These are phyloP conservation scores for Sugiyamaella lignohabitans DNA, from an alignment of 805 yeast genomes.

Conservation along the genomic window DNA sequence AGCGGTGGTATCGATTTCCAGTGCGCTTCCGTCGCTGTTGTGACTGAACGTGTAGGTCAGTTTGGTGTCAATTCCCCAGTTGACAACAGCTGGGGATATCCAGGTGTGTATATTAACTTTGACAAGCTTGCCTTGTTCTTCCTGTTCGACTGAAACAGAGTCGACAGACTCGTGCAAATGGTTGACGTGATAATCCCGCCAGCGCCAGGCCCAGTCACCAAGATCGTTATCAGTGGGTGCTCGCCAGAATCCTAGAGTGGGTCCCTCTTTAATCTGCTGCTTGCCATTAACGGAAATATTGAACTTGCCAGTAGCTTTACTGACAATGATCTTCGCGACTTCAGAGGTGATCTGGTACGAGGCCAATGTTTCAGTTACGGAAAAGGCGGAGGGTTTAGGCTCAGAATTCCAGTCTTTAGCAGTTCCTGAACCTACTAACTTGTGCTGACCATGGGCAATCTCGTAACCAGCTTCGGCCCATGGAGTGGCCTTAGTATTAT, in stretches of 20 bases:
- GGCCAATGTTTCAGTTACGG: conserved; percentile 2
- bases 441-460: conserved; percentile 28
- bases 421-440: background rate
- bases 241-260: conserved; percentile 26
- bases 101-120: conserved; percentile 14
- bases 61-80: conserved; percentile 27
- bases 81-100: conserved; percentile 25
- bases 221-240: conserved; percentile 32
- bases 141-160: conserved; percentile 2
- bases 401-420: background rate
- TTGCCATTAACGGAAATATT: conserved; percentile 10
- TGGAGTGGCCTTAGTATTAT: conserved; percentile 4
- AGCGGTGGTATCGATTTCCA: conserved; percentile 12
- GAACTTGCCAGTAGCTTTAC: conserved; percentile 12
- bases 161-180: conserved; percentile 17
- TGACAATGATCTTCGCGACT: background rate
- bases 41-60: conserved; percentile 11
- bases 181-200: conserved; percentile 29
- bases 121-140: background rate
- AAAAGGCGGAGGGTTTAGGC: background rate
- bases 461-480: conserved; percentile 25
- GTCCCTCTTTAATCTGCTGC: conserved; percentile 2
- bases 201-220: conserved; percentile 22
- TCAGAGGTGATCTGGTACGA: background rate
- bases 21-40: background rate